Evolutionary conservation across 768 basidiomycete species (phyloP).

Genomic region (Chalciporus pseudorubinellus): DNA sequence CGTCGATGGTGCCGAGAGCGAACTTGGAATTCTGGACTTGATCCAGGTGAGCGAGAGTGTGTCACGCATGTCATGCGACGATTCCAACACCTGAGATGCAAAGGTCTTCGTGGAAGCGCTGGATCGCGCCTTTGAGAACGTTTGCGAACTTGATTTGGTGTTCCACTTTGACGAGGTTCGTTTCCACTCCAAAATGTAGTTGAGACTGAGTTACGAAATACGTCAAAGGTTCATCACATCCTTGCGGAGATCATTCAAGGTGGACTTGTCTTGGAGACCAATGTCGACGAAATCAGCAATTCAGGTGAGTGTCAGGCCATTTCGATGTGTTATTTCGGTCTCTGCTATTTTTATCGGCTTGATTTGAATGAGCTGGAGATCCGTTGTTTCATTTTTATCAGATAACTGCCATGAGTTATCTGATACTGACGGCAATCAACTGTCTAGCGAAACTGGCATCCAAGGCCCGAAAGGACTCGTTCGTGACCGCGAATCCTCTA

Average conservation of each 20-base stretch:
- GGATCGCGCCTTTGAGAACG: slow-evolving; percentile 95
- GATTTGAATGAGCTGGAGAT: not conserved
- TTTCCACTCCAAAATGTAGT: not conserved
- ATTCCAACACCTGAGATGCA: slow-evolving; percentile 1
- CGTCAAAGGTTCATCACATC: slow-evolving; percentile 82
- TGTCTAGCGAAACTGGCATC: slow-evolving; percentile 64
- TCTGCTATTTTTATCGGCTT: not conserved
- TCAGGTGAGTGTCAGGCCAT: slow-evolving; percentile 48
- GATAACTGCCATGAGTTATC: not conserved
- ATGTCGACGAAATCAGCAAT: slow-evolving; percentile 77
- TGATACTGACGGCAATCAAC: slow-evolving; percentile 9
- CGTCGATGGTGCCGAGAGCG: slow-evolving; percentile 94
- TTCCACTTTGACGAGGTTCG: slow-evolving; percentile 97
- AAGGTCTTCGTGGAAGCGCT: slow-evolving; percentile 95
- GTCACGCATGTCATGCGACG: not conserved
- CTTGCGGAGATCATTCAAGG: slow-evolving; percentile 96
- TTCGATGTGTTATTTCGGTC: not conserved
- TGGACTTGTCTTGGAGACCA: slow-evolving; percentile 93
- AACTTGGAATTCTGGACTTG: slow-evolving; percentile 91
- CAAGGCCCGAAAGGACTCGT: slow-evolving; percentile 74
- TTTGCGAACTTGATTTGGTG: slow-evolving; percentile 96
- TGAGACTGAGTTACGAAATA: slow-evolving; percentile 3
- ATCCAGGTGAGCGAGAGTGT: slow-evolving; percentile 72
- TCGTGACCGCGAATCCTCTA: slow-evolving; percentile 77
- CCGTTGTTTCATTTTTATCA: not conserved